These are phyloP conservation scores for Ophiosphaerella narmari DNA, from an alignment of 2,329 filamentous ascomycete species.

Conservation along the genomic window DNA sequence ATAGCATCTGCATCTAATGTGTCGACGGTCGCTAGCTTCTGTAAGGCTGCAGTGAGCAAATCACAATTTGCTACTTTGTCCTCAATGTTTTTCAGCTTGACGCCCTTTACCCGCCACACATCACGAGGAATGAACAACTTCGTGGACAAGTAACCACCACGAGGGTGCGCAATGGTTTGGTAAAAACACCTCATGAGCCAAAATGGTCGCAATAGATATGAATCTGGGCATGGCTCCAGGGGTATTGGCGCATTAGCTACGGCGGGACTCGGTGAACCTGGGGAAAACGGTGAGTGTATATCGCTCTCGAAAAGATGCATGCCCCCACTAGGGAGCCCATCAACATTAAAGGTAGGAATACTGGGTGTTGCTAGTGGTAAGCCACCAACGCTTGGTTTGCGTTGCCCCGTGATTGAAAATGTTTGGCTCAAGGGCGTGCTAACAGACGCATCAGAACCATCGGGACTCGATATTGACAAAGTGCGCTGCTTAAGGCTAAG, in stretches of 20 bases:
- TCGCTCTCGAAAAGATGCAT: constrained; percentile 83
- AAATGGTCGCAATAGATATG: constrained; percentile 88
- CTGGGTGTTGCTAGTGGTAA: constrained; percentile 73
- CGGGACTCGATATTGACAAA: constrained; percentile 66
- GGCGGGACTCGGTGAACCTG: constrained; percentile 69
- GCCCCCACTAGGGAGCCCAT: constrained; percentile 66
- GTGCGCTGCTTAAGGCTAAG: constrained; percentile 75
- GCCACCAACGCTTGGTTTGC: constrained; percentile 58
- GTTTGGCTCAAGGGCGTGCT: constrained; percentile 74
- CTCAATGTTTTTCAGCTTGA: constrained; percentile 88
- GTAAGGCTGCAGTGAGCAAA: constrained; percentile 82
- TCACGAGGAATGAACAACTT: constrained; percentile 91
- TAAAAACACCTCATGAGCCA: constrained; percentile 97
- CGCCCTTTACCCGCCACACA: constrained; percentile 90
- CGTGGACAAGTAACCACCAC: constrained; percentile 88
- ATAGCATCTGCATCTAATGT: constrained; percentile 90
- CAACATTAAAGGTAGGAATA: constrained; percentile 63
- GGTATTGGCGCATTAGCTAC: constrained; percentile 71
- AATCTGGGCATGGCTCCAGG: constrained; percentile 88
- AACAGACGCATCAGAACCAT: constrained; percentile 69
- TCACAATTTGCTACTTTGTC: constrained; percentile 95
- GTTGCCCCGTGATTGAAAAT: constrained; percentile 57
- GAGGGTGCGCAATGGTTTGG: constrained; percentile 87
- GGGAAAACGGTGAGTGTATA: constrained; percentile 69
- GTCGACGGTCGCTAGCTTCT: constrained; percentile 82